A percentile compares a stretch with the other conserved stretches of the same genome.
phyloP scores from a whole-genome alignment of 257 asterid genomes.

The Solanum chmielewskii region DNA sequence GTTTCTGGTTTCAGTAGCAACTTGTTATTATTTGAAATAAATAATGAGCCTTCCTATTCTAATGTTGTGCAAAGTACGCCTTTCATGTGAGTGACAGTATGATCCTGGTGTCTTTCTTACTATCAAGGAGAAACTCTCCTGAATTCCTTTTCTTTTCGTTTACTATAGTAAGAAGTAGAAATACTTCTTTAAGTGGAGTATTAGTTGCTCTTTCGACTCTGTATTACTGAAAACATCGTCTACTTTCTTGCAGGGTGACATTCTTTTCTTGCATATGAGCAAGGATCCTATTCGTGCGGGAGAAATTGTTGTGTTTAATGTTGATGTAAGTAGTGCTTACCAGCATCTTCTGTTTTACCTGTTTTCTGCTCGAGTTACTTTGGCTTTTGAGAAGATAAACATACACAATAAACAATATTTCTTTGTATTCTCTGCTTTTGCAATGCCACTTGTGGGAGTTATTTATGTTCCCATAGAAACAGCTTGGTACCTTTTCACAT shows the following conservation, averaged over 20 bases:
- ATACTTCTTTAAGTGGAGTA: not conserved
- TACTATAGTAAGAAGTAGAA: not conserved
- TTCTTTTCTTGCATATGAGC: slow-evolving; percentile 92
- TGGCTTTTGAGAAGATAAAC: not conserved
- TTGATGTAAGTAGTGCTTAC: slow-evolving; percentile 52
- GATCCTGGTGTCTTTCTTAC: not conserved
- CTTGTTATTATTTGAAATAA: not conserved
- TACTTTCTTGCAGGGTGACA: slow-evolving; percentile 81
- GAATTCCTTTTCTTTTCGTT: not conserved
- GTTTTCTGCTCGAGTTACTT: not conserved
- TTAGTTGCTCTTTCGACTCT: not conserved
- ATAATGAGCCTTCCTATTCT: not conserved
- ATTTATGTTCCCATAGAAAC: not conserved
- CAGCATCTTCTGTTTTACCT: not conserved
- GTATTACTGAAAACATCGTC: not conserved
- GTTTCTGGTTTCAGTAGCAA: not conserved
- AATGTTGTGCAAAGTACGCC: not conserved
- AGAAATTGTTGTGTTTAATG: slow-evolving; percentile 94
- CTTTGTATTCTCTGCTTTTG: not conserved
- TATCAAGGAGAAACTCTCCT: not conserved
- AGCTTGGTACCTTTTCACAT: not conserved
- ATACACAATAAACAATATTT: not conserved
- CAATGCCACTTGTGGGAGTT: not conserved
- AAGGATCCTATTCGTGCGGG: slow-evolving; percentile 97
- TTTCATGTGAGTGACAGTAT: not conserved